Evolutionary conservation across 768 basidiomycete species (phyloP), one percentile per base, ranked within the genome.

Genomic region (Thelephora ganbajun): DNA sequence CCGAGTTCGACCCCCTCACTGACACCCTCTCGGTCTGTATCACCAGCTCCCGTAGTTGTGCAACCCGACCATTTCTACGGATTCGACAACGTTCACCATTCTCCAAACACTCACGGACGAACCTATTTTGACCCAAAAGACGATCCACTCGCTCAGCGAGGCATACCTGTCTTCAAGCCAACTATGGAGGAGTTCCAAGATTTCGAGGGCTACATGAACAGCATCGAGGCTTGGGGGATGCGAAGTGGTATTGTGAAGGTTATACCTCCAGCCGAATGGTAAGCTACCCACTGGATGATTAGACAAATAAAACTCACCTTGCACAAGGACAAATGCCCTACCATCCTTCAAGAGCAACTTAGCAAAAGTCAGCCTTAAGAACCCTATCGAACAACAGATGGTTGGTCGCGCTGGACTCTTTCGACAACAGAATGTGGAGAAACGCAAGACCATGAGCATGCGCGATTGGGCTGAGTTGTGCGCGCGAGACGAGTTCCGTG

Each of bases 111-210:
- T 2, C 73, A 77, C 51, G 76, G 75, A 23, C 72, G 72, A 51
- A 67, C 71, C 34, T 85, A 79, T 77, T 68, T 88, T 33, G 74
- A 79, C 54, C 88, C 88, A n/a, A 70, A 71, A 23, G 84, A 88
- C 57, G 88, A 90, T 68, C 84, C 79, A 20, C 59, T 79, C 23
- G 86, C 87, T 0, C 76, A 80, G 56, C 83, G 86, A 44, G 96
- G 94, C 34, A 94, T 98, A 42, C 96, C 94, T 5, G 91, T 99
- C 11, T 99, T 99, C 73, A 84, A 79, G 60, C 96, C 96, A 7
- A 79, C 84, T 1, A 83, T 93, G 78, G 81, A 83, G 45, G 90
- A 98, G 56, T 96, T 96, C 56, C 61, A 70, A 51, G 87, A 92
- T 64, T 98, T 97, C 62, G 94, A 99, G 58, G 80, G 60, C 11